Conservation (phyloP, 306 rosid genomes). For the Vigna angularis region DNA sequence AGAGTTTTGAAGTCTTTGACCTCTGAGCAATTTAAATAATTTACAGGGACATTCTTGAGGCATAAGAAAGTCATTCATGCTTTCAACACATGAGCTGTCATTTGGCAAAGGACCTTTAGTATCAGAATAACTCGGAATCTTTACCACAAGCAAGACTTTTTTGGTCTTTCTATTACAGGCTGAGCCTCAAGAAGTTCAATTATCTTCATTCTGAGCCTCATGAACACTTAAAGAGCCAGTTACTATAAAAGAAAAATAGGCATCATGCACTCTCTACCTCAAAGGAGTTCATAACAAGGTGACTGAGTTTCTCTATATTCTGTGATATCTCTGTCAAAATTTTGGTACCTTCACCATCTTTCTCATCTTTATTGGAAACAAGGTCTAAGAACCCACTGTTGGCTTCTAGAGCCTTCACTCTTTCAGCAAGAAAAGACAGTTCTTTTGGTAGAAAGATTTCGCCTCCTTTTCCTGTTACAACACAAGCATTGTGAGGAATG, state of each 20-base stretch:
- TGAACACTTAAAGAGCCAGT: neutral
- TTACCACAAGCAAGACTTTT: constrained; percentile 30
- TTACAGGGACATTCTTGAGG: constrained; percentile 11
- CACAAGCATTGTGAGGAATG: constrained; percentile 32
- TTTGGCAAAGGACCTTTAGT: constrained; percentile 23
- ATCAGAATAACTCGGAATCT: constrained; percentile 28
- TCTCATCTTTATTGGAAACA: constrained; percentile 51
- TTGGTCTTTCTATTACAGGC: neutral
- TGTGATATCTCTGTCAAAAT: constrained; percentile 59
- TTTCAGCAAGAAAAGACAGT: constrained; percentile 53
- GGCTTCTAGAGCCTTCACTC: constrained; percentile 64
- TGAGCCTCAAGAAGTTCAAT: constrained; percentile 32
- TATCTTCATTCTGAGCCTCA: constrained; percentile 30
- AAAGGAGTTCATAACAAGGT: constrained; percentile 44
- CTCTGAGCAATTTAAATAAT: constrained; percentile 24
- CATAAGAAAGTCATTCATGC: constrained; percentile 28
- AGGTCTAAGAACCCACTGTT: constrained; percentile 52
- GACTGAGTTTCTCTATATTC: constrained; percentile 58
- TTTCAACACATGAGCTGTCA: constrained; percentile 32
- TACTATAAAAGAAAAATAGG: neutral
- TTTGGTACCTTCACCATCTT: constrained; percentile 57
- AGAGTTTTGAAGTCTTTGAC: constrained; percentile 39
- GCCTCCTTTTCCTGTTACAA: constrained; percentile 57
- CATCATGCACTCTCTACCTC: constrained; percentile 28
- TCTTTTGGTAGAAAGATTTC: constrained; percentile 42